These are phyloP conservation scores for Cardiospermum halicacabum DNA, from an alignment of 345 rosid genomes.

Conservation along the genomic window DNA sequence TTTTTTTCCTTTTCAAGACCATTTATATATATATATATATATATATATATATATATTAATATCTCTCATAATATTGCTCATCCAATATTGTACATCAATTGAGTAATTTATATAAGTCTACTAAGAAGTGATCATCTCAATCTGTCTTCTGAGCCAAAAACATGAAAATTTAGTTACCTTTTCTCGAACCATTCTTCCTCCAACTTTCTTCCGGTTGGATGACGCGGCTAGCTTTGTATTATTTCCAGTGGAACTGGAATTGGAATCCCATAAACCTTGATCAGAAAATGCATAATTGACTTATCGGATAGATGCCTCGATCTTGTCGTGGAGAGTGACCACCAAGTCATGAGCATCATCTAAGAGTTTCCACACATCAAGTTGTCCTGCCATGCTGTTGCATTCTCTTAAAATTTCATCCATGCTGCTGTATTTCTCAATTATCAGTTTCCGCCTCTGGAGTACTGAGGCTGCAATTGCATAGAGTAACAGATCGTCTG, in stretches of 20 bases:
- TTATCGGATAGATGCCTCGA: slow-evolving; percentile 39
- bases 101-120: neutral
- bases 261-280: neutral
- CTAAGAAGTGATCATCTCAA: slow-evolving; percentile 4
- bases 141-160: neutral
- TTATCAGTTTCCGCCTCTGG: slow-evolving; percentile 84
- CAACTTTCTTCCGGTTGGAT: neutral
- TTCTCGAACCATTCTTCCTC: neutral
- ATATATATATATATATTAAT: no score
- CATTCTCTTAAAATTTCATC: slow-evolving; percentile 92
- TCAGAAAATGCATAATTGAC: slow-evolving; percentile 21
- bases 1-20: neutral
- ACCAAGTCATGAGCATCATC: slow-evolving; percentile 91
- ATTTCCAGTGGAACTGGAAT: slow-evolving; percentile 8
- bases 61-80: slow-evolving; percentile 6
- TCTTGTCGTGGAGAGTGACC: slow-evolving; percentile 73
- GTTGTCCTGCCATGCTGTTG: slow-evolving; percentile 88
- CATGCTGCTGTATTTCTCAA: slow-evolving; percentile 85
- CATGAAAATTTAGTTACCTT: slow-evolving; percentile 8
- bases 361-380: slow-evolving; percentile 93
- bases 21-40: no score
- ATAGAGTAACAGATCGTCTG: slow-evolving; percentile 79
- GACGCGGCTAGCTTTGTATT: neutral
- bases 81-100: slow-evolving; percentile 9
- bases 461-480: slow-evolving; percentile 88